phyloP scores from a whole-genome alignment of 108 stramenopile species.

The Stephanodiscus triporus region DNA sequence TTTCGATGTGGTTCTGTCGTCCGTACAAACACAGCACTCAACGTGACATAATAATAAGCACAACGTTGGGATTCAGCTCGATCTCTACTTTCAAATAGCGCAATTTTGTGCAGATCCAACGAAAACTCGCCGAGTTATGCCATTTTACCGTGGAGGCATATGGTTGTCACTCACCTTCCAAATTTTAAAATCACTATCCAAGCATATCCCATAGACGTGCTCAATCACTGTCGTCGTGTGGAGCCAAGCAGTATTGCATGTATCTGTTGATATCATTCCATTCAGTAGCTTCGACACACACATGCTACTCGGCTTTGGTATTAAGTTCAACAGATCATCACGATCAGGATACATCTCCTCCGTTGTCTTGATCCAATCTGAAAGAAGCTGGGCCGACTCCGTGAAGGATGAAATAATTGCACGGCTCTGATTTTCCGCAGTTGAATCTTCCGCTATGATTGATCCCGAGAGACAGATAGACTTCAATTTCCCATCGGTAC shows the following conservation, averaged over 20 bases:
- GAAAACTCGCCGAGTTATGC: too few species aligned
- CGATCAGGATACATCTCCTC: conserved; percentile 10
- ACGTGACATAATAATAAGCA: too few species aligned
- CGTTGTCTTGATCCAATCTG: conserved; percentile 11
- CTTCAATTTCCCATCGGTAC: conserved; percentile 10
- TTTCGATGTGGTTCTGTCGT: too few species aligned
- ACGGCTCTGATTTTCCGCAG: conserved; percentile 12
- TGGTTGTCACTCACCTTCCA: too few species aligned
- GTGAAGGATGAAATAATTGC: conserved; percentile 11
- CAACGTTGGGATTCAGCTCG: too few species aligned
- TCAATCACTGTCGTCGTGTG: neutral
- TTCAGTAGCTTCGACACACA: neutral
- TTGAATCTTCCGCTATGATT: conserved; percentile 19
- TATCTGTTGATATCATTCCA: conserved; percentile 2
- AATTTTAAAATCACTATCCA: too few species aligned
- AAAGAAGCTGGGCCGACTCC: conserved; percentile 4
- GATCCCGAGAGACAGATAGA: conserved; percentile 7
- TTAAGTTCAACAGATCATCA: neutral
- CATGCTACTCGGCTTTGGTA: neutral
- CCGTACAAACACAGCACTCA: too few species aligned
- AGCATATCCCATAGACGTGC: neutral
- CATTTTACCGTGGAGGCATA: too few species aligned
- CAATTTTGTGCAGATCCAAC: too few species aligned
- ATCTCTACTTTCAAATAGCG: too few species aligned
- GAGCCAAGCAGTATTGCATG: neutral